These are phyloP conservation scores for Pulicaria dysenterica DNA, from an alignment of 129 eudicot genomes.

Conservation along the genomic window DNA sequence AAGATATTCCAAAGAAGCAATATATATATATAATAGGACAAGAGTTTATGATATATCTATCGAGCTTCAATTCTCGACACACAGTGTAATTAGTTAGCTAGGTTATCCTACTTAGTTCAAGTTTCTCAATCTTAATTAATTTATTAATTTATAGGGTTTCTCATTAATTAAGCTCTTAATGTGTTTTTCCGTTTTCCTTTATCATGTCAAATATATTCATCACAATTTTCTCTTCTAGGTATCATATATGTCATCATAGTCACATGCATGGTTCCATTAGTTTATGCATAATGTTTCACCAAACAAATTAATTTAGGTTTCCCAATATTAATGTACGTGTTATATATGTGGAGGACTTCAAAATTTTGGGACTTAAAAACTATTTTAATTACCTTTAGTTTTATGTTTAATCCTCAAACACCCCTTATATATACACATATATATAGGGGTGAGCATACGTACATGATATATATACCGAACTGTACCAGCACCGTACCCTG, in stretches of 20 bases:
- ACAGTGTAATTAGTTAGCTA: background rate
- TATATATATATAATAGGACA: constrained; percentile 7
- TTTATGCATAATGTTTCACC: background rate
- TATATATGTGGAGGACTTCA: too few species aligned
- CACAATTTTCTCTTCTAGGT: background rate
- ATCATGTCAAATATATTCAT: too few species aligned
- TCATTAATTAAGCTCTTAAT: background rate
- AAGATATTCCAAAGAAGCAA: constrained; percentile 24
- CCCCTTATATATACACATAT: too few species aligned
- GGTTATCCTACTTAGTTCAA: constrained; percentile 28
- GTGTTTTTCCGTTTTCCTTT: constrained; percentile 3
- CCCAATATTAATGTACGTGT: too few species aligned
- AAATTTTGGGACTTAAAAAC: too few species aligned
- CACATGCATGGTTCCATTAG: background rate
- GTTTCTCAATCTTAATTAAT: background rate
- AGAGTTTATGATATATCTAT: constrained; percentile 9
- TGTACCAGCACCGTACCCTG: too few species aligned
- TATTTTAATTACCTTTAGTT: too few species aligned
- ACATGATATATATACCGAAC: too few species aligned
- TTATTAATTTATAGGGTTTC: constrained; percentile 9
- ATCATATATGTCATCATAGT: background rate
- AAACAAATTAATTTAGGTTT: background rate
- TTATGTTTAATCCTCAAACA: too few species aligned
- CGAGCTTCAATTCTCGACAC: constrained; percentile 3
- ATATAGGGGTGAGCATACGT: too few species aligned